Percentiles rank a stretch among this genome's conserved stretches.
Evolutionary conservation across 1,139 yeast genomes (phyloP).

Genomic region (Citeromyces hawaiiensis): DNA sequence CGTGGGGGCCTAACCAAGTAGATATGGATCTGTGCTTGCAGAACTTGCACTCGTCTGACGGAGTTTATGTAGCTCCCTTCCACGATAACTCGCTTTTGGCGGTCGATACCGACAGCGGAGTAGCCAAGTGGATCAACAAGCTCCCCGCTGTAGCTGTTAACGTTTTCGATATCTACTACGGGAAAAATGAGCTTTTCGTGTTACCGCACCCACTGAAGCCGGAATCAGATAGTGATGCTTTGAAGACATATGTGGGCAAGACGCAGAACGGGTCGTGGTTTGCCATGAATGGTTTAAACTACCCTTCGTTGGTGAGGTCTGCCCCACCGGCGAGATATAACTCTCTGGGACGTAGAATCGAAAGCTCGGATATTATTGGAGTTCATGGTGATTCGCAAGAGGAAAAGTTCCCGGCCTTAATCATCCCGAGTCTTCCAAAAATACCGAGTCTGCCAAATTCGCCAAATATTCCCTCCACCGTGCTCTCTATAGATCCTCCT

Average conservation of each 20-base stretch:
- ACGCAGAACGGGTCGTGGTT: slow-evolving; percentile 69
- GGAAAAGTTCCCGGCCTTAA: not conserved
- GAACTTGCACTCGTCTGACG: slow-evolving; percentile 46
- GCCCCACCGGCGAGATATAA: slow-evolving; percentile 58
- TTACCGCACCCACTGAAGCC: slow-evolving; percentile 53
- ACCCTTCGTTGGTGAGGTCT: slow-evolving; percentile 69
- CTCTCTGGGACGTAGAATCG: slow-evolving; percentile 14
- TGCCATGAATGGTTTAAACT: slow-evolving; percentile 68
- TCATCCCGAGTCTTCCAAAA: not conserved
- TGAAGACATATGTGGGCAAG: slow-evolving; percentile 36
- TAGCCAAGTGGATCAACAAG: slow-evolving; percentile 69
- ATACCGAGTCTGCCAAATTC: not conserved
- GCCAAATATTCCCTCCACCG: not conserved
- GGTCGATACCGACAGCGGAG: slow-evolving; percentile 46
- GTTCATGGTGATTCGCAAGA: slow-evolving; percentile 15
- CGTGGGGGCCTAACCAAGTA: slow-evolving; percentile 89
- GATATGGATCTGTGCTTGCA: slow-evolving; percentile 51
- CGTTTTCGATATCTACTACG: slow-evolving; percentile 55
- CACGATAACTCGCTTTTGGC: slow-evolving; percentile 64
- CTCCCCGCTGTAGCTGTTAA: slow-evolving; percentile 57
- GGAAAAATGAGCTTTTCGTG: slow-evolving; percentile 21
- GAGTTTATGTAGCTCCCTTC: slow-evolving; percentile 71
- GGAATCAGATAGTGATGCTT: slow-evolving; percentile 3
- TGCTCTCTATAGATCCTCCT: slow-evolving; percentile 11
- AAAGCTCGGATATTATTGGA: slow-evolving; percentile 13